Evolutionary conservation across 1,139 yeast genomes (phyloP), one percentile per base, ranked within the genome.

Genomic region (Lodderomyces beijingensis): DNA sequence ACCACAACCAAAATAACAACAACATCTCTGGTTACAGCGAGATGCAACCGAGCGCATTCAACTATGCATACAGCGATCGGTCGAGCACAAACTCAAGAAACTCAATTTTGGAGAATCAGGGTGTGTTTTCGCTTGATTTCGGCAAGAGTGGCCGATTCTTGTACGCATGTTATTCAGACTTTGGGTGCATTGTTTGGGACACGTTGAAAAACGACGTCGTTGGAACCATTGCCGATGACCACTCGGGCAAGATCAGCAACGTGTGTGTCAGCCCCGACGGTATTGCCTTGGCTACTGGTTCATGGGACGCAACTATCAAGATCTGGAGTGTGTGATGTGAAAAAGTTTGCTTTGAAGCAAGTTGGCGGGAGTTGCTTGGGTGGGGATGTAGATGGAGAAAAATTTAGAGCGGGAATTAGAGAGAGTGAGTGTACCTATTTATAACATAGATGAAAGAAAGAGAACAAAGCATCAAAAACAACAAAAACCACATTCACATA

Each of bases 131-230:
- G 0, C 51, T 87, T 13, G 91, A 81, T 49, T 81, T 83, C 49
- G 81, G 94, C 27, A 62, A 60, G 7, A 80, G 91, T 28, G 95
- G 96, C 0, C 58, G 96, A 32, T 55, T 87, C 17, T 59, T 87
- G 57, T 82, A 81, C 51, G 69, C 80, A 1, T 82, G 93, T 35
- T 85, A 85, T 54, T 77, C 88, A 0, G 93, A 86, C 39, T 72
- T 75, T 30, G 81, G 85, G 1, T 79, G 91, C 45, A 62, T 82
- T 16, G 70, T 84, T 3, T 85, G 95, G 94, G 97, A 88, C 51
- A 64, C 77, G 2, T 60, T 88, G 23, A 77, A 74, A 40, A 78
- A 77, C 12, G 77, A 74, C 38, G 62, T 82, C 20, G 74, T 86
- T 4, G 89, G 88, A 1, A 63, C 73, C 11, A 45, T 67, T 25